These are phyloP conservation scores for Dissophora ornata DNA, from an alignment of 192 early-diverging fungal species.

Conservation along the genomic window DNA sequence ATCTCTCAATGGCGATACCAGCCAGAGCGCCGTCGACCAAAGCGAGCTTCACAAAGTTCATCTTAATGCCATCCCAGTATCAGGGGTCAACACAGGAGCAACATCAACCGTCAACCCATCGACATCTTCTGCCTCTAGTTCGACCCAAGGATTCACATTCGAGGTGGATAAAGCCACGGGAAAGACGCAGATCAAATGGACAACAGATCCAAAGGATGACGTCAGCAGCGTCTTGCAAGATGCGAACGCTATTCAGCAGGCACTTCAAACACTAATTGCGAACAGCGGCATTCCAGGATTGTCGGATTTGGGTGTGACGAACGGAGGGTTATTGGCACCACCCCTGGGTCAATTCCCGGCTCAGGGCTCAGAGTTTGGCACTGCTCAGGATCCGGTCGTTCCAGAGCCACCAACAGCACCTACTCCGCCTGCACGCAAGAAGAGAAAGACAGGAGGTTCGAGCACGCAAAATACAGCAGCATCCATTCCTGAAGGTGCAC, in stretches of 20 bases:
- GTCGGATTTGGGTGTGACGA: constrained; percentile 10
- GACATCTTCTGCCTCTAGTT: not conserved
- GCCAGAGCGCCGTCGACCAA: constrained; percentile 1
- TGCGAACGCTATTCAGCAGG: constrained; percentile 26
- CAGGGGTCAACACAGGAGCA: not conserved
- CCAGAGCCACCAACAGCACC: constrained; percentile 1
- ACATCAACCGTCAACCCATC: not conserved
- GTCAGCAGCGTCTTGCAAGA: constrained; percentile 7
- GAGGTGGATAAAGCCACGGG: constrained; percentile 47
- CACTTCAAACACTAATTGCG: constrained; percentile 27
- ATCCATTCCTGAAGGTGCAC: constrained; percentile 58
- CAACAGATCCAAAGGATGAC: constrained; percentile 14
- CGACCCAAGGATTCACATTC: constrained; percentile 31
- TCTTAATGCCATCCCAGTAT: not conserved
- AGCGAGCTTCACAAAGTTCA: constrained; percentile 12
- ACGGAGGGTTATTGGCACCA: constrained; percentile 15
- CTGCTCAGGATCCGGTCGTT: constrained; percentile 11
- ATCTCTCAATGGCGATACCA: not conserved
- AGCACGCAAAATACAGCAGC: constrained; percentile 37
- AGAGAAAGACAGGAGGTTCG: constrained; percentile 25
- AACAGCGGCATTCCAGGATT: constrained; percentile 28
- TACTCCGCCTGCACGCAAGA: constrained; percentile 14
- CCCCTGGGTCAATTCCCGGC: constrained; percentile 41
- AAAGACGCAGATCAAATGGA: constrained; percentile 53
- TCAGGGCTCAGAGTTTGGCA: constrained; percentile 48